Percentiles rank a stretch among this genome's conserved stretches.
Conservation (phyloP, 2,329 filamentous ascomycete genomes). For the Juglanconis oblonga region DNA sequence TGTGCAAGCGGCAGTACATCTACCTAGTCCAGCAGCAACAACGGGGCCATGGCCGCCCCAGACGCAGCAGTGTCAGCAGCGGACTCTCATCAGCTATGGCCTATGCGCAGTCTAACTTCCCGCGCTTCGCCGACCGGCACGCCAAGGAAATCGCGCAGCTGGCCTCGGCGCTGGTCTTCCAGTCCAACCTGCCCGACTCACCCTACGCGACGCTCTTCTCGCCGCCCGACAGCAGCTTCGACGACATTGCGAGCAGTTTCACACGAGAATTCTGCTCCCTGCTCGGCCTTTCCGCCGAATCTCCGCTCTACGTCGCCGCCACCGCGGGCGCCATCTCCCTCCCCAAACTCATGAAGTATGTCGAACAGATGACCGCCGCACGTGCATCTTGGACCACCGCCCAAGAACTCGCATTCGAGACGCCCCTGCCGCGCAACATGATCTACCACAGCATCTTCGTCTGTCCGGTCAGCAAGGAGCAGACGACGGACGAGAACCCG, state of each 20-base stretch:
- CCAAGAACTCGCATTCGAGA: constrained; percentile 82
- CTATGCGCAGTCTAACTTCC: constrained; percentile 75
- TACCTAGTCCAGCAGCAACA: constrained; percentile 71
- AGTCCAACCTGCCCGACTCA: constrained; percentile 68
- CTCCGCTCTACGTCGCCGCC: constrained; percentile 86
- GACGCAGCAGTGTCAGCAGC: constrained; percentile 48
- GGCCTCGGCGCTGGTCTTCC: constrained; percentile 76
- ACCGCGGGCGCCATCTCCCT: constrained; percentile 91
- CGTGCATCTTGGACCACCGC: constrained; percentile 93
- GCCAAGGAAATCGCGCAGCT: constrained; percentile 77
- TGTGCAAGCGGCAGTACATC: constrained; percentile 85
- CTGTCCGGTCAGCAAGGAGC: constrained; percentile 94
- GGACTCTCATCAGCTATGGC: constrained; percentile 64
- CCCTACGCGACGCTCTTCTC: constrained; percentile 80
- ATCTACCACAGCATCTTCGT: constrained; percentile 96
- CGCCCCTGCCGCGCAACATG: constrained; percentile 56
- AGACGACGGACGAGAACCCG: constrained; percentile 88
- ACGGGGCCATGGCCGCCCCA: not conserved
- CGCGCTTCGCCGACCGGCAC: constrained; percentile 71
- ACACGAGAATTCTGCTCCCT: constrained; percentile 93
- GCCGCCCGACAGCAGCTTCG: constrained; percentile 61
- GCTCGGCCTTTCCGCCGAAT: constrained; percentile 84
- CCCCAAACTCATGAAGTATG: constrained; percentile 84
- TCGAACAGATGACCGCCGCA: constrained; percentile 81
- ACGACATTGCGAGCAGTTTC: constrained; percentile 82